Percentiles rank a stretch among this genome's conserved stretches.
phyloP scores from a whole-genome alignment of 225 moss, liverwort and hornwort genomes.

The Physcomitrellopsis africana region DNA sequence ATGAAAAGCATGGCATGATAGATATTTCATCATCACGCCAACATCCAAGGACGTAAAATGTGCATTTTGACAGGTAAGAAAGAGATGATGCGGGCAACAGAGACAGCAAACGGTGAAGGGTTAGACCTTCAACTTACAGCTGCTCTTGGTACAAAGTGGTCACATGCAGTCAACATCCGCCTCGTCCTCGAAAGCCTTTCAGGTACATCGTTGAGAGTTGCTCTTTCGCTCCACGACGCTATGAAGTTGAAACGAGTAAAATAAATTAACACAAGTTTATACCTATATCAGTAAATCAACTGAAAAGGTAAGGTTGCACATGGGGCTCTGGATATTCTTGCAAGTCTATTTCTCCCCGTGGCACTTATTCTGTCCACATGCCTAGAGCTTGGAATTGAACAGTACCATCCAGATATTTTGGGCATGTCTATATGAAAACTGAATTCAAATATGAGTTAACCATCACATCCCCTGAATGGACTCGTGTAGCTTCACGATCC shows the following conservation, averaged over 20 bases:
- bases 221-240: not conserved
- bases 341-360: not conserved
- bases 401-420: not conserved
- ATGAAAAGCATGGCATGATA: not conserved
- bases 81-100: slow-evolving; percentile 39
- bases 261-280: slow-evolving; percentile 1
- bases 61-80: slow-evolving; percentile 40
- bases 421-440: slow-evolving; percentile 3
- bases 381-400: slow-evolving; percentile 1
- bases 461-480: not conserved
- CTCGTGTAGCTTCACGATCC: slow-evolving; percentile 16
- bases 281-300: not conserved
- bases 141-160: slow-evolving; percentile 86
- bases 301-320: not conserved
- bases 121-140: slow-evolving; percentile 78
- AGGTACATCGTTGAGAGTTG: slow-evolving; percentile 40
- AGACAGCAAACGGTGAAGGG: slow-evolving; percentile 47
- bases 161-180: slow-evolving; percentile 83
- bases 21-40: not conserved
- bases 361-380: not conserved
- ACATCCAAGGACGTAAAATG: slow-evolving; percentile 4
- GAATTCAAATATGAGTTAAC: not conserved
- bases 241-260: not conserved
- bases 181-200: slow-evolving; percentile 71
- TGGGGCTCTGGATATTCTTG: slow-evolving; percentile 8